A percentile compares a stretch with the other conserved stretches of the same genome.
These are phyloP conservation scores for Vitis hybrid DNA, from an alignment of 177 flowering plant species.

Conservation along the genomic window DNA sequence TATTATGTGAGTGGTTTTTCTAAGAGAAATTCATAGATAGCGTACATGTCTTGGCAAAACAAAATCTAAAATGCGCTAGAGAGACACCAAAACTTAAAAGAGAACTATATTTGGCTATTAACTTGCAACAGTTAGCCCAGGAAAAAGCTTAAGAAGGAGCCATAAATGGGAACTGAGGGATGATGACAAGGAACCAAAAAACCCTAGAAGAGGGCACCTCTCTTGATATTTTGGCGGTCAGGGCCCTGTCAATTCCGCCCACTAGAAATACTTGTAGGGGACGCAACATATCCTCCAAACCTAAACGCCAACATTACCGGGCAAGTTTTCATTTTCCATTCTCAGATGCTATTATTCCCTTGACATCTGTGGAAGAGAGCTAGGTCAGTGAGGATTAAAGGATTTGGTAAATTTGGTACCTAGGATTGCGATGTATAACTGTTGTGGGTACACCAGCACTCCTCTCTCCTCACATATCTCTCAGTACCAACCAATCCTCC, in stretches of 20 bases:
- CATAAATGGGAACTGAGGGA: constrained; percentile 14
- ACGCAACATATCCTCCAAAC: constrained; percentile 38
- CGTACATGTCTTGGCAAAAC: background rate
- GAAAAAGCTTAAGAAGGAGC: constrained; percentile 1
- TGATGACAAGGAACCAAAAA: constrained; percentile 16
- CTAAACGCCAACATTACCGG: constrained; percentile 28
- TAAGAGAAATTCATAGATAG: too few relatives aligned
- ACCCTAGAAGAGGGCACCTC: constrained; percentile 7
- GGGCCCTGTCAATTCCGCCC: constrained; percentile 18
- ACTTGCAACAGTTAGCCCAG: background rate
- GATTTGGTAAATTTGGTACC: constrained; percentile 34
- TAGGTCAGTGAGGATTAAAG: constrained; percentile 33
- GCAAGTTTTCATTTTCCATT: constrained; percentile 19
- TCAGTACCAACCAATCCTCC: constrained; percentile 31
- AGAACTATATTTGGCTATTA: background rate
- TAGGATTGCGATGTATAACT: constrained; percentile 66
- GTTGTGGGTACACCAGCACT: constrained; percentile 33
- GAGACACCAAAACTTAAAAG: background rate
- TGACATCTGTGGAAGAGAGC: constrained; percentile 24
- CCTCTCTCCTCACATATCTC: constrained; percentile 29
- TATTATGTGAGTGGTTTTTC: too few relatives aligned
- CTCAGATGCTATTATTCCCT: constrained; percentile 9
- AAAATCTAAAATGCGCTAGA: too few relatives aligned
- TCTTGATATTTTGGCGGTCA: constrained; percentile 16
- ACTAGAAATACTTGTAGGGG: constrained; percentile 28